Conservation (phyloP, 2,329 filamentous ascomycete genomes). For the Niveomyces coronatus region DNA sequence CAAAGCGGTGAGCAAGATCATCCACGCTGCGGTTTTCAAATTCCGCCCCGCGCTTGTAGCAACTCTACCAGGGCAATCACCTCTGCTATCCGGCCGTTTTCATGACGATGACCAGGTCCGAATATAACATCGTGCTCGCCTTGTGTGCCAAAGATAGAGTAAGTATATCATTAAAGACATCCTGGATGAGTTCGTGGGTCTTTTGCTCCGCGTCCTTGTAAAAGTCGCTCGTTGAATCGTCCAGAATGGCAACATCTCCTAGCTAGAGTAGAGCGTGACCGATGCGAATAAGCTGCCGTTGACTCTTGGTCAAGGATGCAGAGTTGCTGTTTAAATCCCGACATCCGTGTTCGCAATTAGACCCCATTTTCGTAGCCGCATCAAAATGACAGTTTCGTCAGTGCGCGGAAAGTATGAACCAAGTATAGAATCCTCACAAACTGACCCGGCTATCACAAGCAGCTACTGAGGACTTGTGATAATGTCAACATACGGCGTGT, state of each 20-base stretch:
- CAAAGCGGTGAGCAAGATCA: too few species aligned
- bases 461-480: conserved; percentile 1
- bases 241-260: conserved; percentile 1
- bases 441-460: neutral
- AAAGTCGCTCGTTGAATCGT: conserved; percentile 5
- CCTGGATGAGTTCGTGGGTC: conserved; percentile 23
- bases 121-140: conserved; percentile 31
- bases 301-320: conserved; percentile 1
- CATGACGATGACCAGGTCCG: conserved; percentile 12
- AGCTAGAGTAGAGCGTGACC: conserved; percentile 5
- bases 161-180: conserved; percentile 32
- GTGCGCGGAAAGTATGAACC: neutral
- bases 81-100: conserved; percentile 11
- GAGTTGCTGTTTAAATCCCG: conserved; percentile 1
- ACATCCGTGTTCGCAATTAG: neutral
- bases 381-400: neutral
- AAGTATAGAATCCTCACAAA: neutral
- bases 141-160: conserved; percentile 30
- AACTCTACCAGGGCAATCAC: conserved; percentile 8
- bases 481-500: neutral
- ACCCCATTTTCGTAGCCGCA: conserved; percentile 1
- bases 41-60: conserved; percentile 2
- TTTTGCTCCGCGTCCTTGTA: conserved; percentile 13
- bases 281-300: conserved; percentile 1
- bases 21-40: neutral